Evolutionary conservation across 176 grass and related monocot genomes (phyloP).

Genomic region (Aegilops longissima): DNA sequence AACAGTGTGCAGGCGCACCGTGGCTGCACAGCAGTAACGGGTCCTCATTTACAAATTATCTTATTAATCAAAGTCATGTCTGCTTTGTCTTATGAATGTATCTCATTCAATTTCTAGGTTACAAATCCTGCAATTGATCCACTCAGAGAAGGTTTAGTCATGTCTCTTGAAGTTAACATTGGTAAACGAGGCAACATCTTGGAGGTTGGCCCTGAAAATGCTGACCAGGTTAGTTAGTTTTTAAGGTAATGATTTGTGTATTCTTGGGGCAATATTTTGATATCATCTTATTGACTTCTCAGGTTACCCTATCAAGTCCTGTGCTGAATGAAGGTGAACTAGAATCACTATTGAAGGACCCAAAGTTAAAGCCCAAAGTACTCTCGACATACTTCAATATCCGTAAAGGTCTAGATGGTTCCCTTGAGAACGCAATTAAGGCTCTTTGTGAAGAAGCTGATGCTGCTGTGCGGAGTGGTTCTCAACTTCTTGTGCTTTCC

Average conservation of each 20-base stretch:
- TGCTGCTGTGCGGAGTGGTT: conserved; percentile 88
- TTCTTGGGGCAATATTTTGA: conserved; percentile 29
- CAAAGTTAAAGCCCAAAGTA: conserved; percentile 74
- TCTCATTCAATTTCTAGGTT: conserved; percentile 57
- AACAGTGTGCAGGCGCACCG: neutral
- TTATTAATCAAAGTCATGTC: conserved; percentile 9
- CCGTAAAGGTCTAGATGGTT: conserved; percentile 93
- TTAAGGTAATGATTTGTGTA: conserved; percentile 7
- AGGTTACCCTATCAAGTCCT: conserved; percentile 94
- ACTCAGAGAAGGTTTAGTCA: conserved; percentile 98
- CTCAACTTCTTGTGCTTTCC: conserved; percentile 96
- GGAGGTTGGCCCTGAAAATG: conserved; percentile 91
- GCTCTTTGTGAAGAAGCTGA: conserved; percentile 91
- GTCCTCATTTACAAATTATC: conserved; percentile 15
- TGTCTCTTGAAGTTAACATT: conserved; percentile 99
- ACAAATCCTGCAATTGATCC: conserved; percentile 99
- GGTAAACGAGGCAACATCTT: conserved; percentile 95
- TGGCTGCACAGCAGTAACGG: neutral
- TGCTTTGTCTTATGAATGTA: conserved; percentile 16
- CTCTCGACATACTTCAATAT: conserved; percentile 89
- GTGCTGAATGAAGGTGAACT: conserved; percentile 97
- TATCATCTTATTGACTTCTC: conserved; percentile 32
- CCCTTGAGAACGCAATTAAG: conserved; percentile 70
- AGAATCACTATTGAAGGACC: conserved; percentile 78
- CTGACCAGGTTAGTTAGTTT: conserved; percentile 81